phyloP scores from a whole-genome alignment of 306 rosid genomes.

The Rosa persica region DNA sequence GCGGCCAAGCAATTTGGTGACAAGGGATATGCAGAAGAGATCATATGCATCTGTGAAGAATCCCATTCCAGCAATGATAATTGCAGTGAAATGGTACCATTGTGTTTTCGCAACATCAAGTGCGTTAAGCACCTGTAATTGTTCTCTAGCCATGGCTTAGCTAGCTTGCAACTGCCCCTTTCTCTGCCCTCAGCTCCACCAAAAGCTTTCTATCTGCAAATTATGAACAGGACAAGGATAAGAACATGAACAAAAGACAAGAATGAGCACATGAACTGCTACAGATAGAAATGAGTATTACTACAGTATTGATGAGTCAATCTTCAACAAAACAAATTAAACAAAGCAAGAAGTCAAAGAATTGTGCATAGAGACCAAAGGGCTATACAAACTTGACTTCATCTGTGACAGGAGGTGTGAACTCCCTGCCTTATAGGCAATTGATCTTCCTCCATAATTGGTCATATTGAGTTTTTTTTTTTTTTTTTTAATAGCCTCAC shows the following conservation, averaged over 20 bases:
- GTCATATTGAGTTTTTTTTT: neutral
- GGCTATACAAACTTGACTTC: neutral
- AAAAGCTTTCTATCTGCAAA: constrained; percentile 2
- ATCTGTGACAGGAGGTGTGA: neutral
- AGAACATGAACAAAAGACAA: neutral
- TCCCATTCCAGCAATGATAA: constrained; percentile 76
- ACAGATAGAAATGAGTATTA: neutral
- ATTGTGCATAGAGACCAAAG: neutral
- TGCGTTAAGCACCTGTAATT: constrained; percentile 55
- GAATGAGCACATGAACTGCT: neutral
- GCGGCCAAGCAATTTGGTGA: constrained; percentile 77
- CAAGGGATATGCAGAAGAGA: constrained; percentile 65
- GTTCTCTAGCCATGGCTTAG: constrained; percentile 45
- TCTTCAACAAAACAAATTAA: neutral
- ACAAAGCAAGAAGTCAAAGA: neutral
- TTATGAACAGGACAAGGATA: neutral
- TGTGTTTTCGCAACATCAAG: constrained; percentile 72
- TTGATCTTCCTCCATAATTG: neutral
- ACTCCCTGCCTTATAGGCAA: neutral
- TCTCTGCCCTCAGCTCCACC: neutral
- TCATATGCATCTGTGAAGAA: constrained; percentile 87
- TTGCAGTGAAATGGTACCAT: constrained; percentile 79
- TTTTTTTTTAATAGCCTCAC: neutral
- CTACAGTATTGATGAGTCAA: neutral
- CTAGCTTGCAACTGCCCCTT: constrained; percentile 1